Evolutionary conservation across 345 rosid species (phyloP).

Genomic region (Aquilaria malaccensis): DNA sequence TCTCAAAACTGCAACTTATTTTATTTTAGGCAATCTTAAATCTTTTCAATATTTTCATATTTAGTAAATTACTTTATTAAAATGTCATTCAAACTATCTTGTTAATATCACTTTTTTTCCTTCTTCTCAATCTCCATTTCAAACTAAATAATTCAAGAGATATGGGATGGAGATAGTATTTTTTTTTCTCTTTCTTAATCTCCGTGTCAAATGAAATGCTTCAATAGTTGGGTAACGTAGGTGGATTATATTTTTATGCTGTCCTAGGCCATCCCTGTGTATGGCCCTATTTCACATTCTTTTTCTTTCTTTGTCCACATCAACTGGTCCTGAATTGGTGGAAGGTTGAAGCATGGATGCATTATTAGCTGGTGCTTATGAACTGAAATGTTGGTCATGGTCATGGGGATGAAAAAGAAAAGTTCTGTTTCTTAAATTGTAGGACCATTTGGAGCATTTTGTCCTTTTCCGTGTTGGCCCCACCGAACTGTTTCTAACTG

Average conservation of each 20-base stretch:
- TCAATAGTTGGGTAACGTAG: not conserved
- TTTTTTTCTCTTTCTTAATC: too few relatives aligned
- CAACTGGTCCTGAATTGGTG: not conserved
- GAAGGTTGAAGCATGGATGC: not conserved
- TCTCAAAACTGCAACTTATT: too few relatives aligned
- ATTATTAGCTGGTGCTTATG: not conserved
- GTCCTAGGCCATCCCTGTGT: not conserved
- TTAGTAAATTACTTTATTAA: too few relatives aligned
- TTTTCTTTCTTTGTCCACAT: not conserved
- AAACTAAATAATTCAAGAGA: too few relatives aligned
- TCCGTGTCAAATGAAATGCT: too few relatives aligned
- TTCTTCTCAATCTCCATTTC: too few relatives aligned
- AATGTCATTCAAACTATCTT: too few relatives aligned
- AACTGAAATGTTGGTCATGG: not conserved
- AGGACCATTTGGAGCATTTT: not conserved
- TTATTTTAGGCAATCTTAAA: too few relatives aligned
- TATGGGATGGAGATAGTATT: too few relatives aligned
- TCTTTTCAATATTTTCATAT: too few relatives aligned
- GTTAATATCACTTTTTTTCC: too few relatives aligned
- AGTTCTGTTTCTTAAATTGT: not conserved
- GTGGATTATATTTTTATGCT: not conserved
- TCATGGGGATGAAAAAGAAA: not conserved
- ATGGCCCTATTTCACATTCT: not conserved
- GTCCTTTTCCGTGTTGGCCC: conserved; percentile 1
- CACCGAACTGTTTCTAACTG: too few relatives aligned